Evolutionary conservation across 2,329 filamentous ascomycete genomes (phyloP).

Genomic region (Fusarium pseudograminearum): DNA sequence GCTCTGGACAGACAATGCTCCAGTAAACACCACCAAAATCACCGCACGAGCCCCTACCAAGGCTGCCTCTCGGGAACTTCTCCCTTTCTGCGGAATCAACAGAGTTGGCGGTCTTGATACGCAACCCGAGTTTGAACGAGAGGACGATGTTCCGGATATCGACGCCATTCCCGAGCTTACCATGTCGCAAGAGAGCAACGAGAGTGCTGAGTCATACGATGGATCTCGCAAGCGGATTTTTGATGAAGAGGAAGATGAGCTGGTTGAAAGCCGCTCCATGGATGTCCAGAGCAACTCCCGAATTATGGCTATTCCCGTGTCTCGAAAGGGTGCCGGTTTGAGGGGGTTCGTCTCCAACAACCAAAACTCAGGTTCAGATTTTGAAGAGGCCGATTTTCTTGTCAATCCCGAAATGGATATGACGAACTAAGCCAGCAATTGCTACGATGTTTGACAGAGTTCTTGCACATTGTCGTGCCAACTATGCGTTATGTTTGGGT

Average conservation of each 20-base stretch:
- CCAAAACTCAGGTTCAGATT: slow-evolving; percentile 64
- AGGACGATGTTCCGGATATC: slow-evolving; percentile 50
- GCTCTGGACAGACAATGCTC: slow-evolving; percentile 60
- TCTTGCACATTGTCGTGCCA: slow-evolving; percentile 16
- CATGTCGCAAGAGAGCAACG: slow-evolving; percentile 68
- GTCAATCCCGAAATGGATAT: slow-evolving; percentile 62
- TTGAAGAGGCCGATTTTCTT: slow-evolving; percentile 77
- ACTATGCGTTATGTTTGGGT: slow-evolving; percentile 23
- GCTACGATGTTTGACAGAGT: neutral
- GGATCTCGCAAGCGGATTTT: slow-evolving; percentile 62
- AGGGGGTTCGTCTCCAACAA: slow-evolving; percentile 61
- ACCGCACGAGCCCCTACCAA: slow-evolving; percentile 38
- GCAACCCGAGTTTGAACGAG: slow-evolving; percentile 61
- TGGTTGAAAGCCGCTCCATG: slow-evolving; percentile 56
- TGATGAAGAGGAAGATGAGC: slow-evolving; percentile 56
- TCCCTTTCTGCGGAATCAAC: slow-evolving; percentile 85
- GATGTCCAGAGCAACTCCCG: slow-evolving; percentile 56
- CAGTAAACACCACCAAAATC: slow-evolving; percentile 26
- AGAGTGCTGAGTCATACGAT: slow-evolving; percentile 54
- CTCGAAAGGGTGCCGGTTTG: slow-evolving; percentile 47
- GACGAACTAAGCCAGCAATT: slow-evolving; percentile 21
- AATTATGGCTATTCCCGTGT: slow-evolving; percentile 62
- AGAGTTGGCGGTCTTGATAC: slow-evolving; percentile 76
- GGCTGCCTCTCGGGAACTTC: slow-evolving; percentile 68
- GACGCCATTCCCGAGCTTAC: slow-evolving; percentile 62